Conservation (phyloP, 108 stramenopile genomes). For the Epithemia pelagica region DNA sequence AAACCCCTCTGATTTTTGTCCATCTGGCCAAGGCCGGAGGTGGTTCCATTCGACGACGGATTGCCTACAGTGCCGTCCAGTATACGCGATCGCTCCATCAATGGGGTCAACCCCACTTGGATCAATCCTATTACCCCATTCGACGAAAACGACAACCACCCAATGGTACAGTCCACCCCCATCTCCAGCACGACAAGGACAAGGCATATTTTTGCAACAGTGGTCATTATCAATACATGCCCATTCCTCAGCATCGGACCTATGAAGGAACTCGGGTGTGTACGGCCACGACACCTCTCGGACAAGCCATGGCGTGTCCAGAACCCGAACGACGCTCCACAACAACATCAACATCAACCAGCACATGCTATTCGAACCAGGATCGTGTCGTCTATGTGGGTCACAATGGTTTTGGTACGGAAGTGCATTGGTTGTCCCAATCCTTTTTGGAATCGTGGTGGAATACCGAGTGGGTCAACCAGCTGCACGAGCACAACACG, state of each 20-base stretch:
- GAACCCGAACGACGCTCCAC: too few species aligned
- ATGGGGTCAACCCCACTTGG: conserved; percentile 8
- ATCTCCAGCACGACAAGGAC: too few species aligned
- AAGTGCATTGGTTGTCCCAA: conserved; percentile 43
- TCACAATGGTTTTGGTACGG: conserved; percentile 30
- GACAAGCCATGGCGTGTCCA: conserved; percentile 32
- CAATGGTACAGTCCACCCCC: too few species aligned
- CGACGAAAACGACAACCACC: not conserved
- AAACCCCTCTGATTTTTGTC: conserved; percentile 41
- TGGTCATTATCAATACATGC: conserved; percentile 6
- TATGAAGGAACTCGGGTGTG: conserved; percentile 31
- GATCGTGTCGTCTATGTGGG: conserved; percentile 28
- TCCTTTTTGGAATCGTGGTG: conserved; percentile 25
- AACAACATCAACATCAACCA: too few species aligned
- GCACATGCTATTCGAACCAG: not conserved
- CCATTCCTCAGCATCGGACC: not conserved
- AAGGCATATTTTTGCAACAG: conserved; percentile 26
- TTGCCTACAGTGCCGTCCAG: conserved; percentile 28
- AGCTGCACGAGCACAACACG: too few species aligned
- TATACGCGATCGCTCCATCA: conserved; percentile 9
- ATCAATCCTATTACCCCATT: conserved; percentile 22
- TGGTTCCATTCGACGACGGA: conserved; percentile 22
- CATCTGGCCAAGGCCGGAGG: conserved; percentile 47
- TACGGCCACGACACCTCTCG: conserved; percentile 36
- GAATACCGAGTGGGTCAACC: conserved; percentile 4